Evolutionary conservation across 768 basidiomycete species (phyloP).

Genomic region (Phaeotremella skinneri): DNA sequence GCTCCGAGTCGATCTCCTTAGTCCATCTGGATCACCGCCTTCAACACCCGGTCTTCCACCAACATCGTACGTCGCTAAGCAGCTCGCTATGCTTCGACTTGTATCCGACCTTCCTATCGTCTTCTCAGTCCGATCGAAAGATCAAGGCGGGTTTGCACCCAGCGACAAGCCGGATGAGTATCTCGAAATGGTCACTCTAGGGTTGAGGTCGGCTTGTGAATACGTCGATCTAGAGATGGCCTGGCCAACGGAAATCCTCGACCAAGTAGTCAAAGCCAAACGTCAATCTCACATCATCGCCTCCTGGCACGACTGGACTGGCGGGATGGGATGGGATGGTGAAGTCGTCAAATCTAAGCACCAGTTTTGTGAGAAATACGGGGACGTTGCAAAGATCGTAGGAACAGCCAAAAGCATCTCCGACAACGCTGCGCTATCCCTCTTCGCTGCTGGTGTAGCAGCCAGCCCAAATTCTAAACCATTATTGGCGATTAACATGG

Average conservation of each 20-base stretch:
- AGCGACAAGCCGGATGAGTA: slow-evolving; percentile 70
- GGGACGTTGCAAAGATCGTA: slow-evolving; percentile 90
- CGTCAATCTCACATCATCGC: slow-evolving; percentile 77
- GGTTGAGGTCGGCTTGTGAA: slow-evolving; percentile 78
- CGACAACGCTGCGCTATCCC: slow-evolving; percentile 75
- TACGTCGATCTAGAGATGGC: slow-evolving; percentile 89
- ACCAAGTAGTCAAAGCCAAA: slow-evolving; percentile 62
- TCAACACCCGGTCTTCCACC: slow-evolving; percentile 64
- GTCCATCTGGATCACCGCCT: slow-evolving; percentile 53
- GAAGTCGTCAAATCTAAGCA: slow-evolving; percentile 67
- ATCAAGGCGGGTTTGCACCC: slow-evolving; percentile 90
- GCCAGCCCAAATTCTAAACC: slow-evolving; percentile 63
- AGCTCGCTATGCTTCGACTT: slow-evolving; percentile 74
- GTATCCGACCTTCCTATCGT: slow-evolving; percentile 79
- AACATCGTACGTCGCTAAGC: slow-evolving; percentile 69
- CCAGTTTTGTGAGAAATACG: slow-evolving; percentile 62
- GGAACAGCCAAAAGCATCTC: slow-evolving; percentile 71
- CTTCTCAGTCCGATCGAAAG: slow-evolving; percentile 81
- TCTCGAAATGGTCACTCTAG: slow-evolving; percentile 72
- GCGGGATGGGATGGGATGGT: slow-evolving; percentile 76
- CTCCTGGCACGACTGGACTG: slow-evolving; percentile 94
- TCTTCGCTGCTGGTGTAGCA: slow-evolving; percentile 62
- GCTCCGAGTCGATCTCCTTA: slow-evolving; percentile 86
- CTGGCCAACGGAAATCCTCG: slow-evolving; percentile 64
- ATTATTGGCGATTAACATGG: slow-evolving; percentile 93